Evolutionary conservation across 2,329 filamentous ascomycete species (phyloP).

Genomic region (Dothideomycetes sp.): DNA sequence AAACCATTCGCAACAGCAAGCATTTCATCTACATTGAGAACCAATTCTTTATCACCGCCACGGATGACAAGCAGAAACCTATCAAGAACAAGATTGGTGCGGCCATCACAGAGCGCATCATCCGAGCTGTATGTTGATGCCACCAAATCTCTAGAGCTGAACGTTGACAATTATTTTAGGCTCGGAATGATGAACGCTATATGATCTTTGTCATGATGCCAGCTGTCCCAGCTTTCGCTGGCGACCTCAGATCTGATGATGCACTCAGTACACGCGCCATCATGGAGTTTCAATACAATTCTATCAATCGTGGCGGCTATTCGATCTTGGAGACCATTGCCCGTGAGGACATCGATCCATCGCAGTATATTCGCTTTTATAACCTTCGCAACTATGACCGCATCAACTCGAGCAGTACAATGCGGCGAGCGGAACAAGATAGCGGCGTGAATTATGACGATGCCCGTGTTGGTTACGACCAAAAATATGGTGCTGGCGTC

Average conservation of each 20-base stretch:
- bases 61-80: constrained; percentile 56
- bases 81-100: constrained; percentile 69
- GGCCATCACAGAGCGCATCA: constrained; percentile 66
- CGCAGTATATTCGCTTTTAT: constrained; percentile 70
- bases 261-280: constrained; percentile 71
- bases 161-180: too few species aligned
- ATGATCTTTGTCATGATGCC: constrained; percentile 70
- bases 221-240: constrained; percentile 70
- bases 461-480: constrained; percentile 54
- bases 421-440: constrained; percentile 48
- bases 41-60: constrained; percentile 82
- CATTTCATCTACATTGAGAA: constrained; percentile 70
- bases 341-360: constrained; percentile 56
- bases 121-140: too few species aligned
- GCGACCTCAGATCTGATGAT: constrained; percentile 62
- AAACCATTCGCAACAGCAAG: constrained; percentile 75
- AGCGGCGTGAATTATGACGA: constrained; percentile 59
- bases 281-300: constrained; percentile 79
- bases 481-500: constrained; percentile 32
- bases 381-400: constrained; percentile 77
- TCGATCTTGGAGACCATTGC: constrained; percentile 65
- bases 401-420: constrained; percentile 57
- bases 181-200: constrained; percentile 54
- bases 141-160: too few species aligned
- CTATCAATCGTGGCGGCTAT: constrained; percentile 65